phyloP scores from a whole-genome alignment of 768 basidiomycete species.

The Trametes elegans region DNA sequence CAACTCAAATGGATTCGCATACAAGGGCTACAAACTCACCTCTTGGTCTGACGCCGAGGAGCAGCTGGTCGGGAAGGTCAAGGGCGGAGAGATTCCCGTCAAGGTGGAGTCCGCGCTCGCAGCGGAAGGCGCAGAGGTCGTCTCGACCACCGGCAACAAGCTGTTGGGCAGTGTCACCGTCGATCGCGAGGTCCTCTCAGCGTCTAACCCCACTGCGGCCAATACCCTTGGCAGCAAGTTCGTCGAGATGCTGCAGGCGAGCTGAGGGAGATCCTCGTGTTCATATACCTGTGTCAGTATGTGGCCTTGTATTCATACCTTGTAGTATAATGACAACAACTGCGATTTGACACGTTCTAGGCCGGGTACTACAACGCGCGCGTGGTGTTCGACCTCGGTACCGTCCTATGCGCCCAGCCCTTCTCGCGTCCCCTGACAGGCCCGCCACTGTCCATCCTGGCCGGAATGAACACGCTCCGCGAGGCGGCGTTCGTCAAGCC shows the following conservation, averaged over 20 bases:
- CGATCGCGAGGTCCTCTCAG: slow-evolving; percentile 28
- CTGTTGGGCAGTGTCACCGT: slow-evolving; percentile 24
- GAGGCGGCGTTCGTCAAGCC: no score
- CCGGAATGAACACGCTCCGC: no score
- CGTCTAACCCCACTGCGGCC: slow-evolving; percentile 26
- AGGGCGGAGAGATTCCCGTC: slow-evolving; percentile 23
- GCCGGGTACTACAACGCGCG: no score
- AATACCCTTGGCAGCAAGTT: slow-evolving; percentile 24
- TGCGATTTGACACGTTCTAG: no score
- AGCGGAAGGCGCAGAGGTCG: slow-evolving; percentile 25
- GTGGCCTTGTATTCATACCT: no score
- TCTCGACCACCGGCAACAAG: slow-evolving; percentile 20
- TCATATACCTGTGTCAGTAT: no score
- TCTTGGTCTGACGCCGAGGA: slow-evolving; percentile 31
- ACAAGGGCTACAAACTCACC: slow-evolving; percentile 30
- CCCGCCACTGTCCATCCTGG: no score
- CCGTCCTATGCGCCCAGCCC: no score
- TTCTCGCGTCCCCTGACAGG: no score
- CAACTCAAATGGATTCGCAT: slow-evolving; percentile 24
- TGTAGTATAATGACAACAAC: no score
- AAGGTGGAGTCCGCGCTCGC: slow-evolving; percentile 27
- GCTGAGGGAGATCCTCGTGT: no score
- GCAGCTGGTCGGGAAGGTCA: slow-evolving; percentile 25
- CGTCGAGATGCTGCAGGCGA: slow-evolving; percentile 25
- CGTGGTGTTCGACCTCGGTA: no score